Conservation (phyloP, 129 eudicot genomes). For the Silybum marianum region DNA sequence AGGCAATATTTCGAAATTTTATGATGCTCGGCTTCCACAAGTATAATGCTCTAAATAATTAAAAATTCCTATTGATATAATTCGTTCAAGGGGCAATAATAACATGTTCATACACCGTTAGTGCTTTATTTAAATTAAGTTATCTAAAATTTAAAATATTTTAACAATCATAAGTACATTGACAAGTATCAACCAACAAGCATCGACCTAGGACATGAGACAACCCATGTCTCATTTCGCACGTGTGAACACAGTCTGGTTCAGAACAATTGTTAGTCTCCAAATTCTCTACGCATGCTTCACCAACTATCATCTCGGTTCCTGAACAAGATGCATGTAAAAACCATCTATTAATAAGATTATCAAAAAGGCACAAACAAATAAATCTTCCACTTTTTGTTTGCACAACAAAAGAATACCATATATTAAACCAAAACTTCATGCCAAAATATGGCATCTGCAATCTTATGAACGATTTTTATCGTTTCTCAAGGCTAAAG, state of each 20-base stretch:
- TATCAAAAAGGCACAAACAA: neutral
- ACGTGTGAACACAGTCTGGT: neutral
- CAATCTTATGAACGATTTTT: too few species aligned
- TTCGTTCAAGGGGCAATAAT: neutral
- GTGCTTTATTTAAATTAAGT: neutral
- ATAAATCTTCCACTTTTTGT: too few species aligned
- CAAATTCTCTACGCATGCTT: neutral
- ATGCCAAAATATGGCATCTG: too few species aligned
- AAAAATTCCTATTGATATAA: too few species aligned
- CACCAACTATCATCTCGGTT: neutral
- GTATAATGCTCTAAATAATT: too few species aligned
- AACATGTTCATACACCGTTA: neutral
- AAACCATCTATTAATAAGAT: neutral
- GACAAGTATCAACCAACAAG: neutral
- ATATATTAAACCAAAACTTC: too few species aligned
- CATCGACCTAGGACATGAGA: neutral
- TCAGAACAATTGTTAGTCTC: neutral
- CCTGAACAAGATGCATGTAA: neutral
- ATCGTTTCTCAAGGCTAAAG: too few species aligned
- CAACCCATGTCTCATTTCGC: neutral
- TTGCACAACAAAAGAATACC: neutral
- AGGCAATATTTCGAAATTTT: too few species aligned
- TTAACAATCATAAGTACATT: neutral
- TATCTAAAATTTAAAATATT: too few species aligned
- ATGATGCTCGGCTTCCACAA: neutral